Conservation (phyloP, 108 stramenopile species). For the Bacterosira constricta region DNA sequence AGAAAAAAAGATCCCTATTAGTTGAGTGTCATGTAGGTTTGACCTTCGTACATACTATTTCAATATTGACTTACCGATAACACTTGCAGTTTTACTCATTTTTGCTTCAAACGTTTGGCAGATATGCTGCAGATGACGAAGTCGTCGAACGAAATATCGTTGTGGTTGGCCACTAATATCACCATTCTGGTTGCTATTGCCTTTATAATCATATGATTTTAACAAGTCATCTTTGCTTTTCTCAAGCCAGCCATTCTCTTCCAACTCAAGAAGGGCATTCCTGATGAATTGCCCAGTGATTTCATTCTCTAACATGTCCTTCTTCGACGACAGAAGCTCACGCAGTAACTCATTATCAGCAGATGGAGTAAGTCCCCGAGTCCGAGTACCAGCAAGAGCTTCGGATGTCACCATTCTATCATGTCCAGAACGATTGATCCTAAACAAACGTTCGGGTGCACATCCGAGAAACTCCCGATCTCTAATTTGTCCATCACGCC, state of each 20-base stretch:
- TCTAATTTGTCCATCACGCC: neutral
- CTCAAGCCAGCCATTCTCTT: slow-evolving; percentile 53
- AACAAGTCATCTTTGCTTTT: slow-evolving; percentile 7
- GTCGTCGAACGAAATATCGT: slow-evolving; percentile 73
- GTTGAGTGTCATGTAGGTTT: neutral
- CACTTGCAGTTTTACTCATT: slow-evolving; percentile 45
- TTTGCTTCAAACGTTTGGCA: slow-evolving; percentile 70
- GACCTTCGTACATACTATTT: too few relatives aligned
- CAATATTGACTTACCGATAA: slow-evolving; percentile 26
- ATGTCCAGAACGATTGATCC: slow-evolving; percentile 36
- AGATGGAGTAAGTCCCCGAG: slow-evolving; percentile 68
- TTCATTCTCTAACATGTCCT: slow-evolving; percentile 79
- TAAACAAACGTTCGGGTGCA: slow-evolving; percentile 84
- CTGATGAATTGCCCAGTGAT: slow-evolving; percentile 77
- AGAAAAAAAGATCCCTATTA: neutral
- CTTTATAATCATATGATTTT: slow-evolving; percentile 24
- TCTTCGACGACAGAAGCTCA: slow-evolving; percentile 70
- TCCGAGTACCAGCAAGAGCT: slow-evolving; percentile 86
- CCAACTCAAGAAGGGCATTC: slow-evolving; percentile 54
- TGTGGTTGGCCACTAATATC: slow-evolving; percentile 1
- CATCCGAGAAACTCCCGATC: slow-evolving; percentile 78
- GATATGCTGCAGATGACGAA: slow-evolving; percentile 83
- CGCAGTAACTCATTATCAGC: slow-evolving; percentile 68
- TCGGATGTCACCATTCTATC: slow-evolving; percentile 63
- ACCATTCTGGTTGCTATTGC: slow-evolving; percentile 5